These are phyloP conservation scores for Penicillium roqueforti DNA, from an alignment of 495 filamentous ascomycete genomes.

Conservation along the genomic window DNA sequence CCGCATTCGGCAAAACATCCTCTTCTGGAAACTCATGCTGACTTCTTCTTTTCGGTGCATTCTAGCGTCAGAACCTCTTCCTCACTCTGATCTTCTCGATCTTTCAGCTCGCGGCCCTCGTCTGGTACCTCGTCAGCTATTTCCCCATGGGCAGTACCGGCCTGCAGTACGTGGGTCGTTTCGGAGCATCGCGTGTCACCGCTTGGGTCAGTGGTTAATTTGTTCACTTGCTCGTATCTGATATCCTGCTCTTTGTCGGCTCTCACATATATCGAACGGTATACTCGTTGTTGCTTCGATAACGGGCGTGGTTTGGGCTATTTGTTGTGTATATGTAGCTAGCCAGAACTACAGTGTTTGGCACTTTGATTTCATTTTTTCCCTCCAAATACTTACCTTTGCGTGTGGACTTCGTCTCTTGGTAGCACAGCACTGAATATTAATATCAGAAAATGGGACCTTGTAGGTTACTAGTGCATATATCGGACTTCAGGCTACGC, in stretches of 20 bases:
- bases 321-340: background rate
- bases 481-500: background rate
- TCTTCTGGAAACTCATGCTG: conserved; percentile 6
- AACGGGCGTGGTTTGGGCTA: background rate
- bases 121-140: conserved; percentile 97
- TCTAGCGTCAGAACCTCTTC: conserved; percentile 70
- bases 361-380: background rate
- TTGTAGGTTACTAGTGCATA: background rate
- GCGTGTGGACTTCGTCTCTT: background rate
- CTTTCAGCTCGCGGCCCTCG: conserved; percentile 71
- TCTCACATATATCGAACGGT: background rate
- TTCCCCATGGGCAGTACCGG: conserved; percentile 95
- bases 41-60: conserved; percentile 8
- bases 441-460: background rate
- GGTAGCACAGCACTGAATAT: background rate
- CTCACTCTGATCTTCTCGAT: conserved; percentile 81
- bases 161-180: conserved; percentile 76
- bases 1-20: background rate
- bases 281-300: background rate
- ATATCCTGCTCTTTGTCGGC: background rate
- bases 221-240: background rate
- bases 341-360: background rate
- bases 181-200: conserved; percentile 77
- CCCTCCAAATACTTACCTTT: background rate
- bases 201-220: conserved; percentile 81